These are phyloP conservation scores for Cryphonectria japonica DNA, from an alignment of 2,329 filamentous ascomycete species.

Conservation along the genomic window DNA sequence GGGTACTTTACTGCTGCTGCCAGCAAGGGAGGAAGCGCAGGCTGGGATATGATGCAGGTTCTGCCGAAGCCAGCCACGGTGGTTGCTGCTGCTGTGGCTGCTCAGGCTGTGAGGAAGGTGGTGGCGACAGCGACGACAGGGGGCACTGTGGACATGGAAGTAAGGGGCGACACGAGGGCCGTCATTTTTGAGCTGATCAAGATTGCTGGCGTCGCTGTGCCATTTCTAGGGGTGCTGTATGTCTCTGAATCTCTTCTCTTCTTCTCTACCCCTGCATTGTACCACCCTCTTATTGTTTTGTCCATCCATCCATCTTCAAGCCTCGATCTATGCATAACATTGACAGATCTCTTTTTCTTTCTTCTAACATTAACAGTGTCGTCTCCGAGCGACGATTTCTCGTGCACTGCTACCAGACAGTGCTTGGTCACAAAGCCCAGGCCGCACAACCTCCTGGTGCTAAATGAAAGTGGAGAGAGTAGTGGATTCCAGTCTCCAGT, in stretches of 20 bases:
- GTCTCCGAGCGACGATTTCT: conserved; percentile 60
- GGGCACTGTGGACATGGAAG: conserved; percentile 35
- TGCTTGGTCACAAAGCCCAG: conserved; percentile 38
- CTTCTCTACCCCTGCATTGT: neutral
- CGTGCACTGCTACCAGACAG: conserved; percentile 51
- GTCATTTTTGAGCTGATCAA: conserved; percentile 46
- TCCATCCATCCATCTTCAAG: conserved; percentile 27
- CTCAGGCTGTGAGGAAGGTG: conserved; percentile 43
- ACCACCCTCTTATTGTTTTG: conserved; percentile 10
- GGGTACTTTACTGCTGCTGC: conserved; percentile 56
- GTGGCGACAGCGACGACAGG: conserved; percentile 14
- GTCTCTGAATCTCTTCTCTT: conserved; percentile 40
- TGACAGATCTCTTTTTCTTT: conserved; percentile 33
- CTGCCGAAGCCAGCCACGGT: conserved; percentile 50
- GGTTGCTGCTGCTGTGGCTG: conserved; percentile 49
- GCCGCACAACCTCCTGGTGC: conserved; percentile 1
- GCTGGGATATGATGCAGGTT: conserved; percentile 47
- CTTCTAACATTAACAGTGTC: conserved; percentile 43
- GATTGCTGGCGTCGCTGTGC: conserved; percentile 53
- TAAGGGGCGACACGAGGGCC: conserved; percentile 35
- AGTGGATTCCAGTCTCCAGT: neutral
- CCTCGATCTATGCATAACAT: conserved; percentile 35
- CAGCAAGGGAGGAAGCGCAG: conserved; percentile 40
- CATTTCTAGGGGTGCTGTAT: conserved; percentile 63
- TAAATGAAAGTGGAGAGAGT: conserved; percentile 5